Percentiles rank a stretch among this genome's conserved stretches.
phyloP scores from a whole-genome alignment of 2,329 filamentous ascomycete species.

The Botrytis sinoallii region DNA sequence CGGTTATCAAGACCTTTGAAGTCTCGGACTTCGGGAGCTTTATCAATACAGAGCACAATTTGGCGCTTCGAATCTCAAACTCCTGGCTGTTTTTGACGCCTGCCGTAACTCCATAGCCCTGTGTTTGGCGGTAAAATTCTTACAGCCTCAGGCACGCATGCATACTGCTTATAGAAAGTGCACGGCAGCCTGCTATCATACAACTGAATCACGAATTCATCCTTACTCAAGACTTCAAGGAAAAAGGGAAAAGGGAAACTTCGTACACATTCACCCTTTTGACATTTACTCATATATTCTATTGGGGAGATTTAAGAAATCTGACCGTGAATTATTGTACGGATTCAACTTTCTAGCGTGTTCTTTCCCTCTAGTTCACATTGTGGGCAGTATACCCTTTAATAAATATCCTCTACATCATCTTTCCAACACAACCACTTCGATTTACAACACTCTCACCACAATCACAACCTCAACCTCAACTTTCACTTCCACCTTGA shows the following conservation, averaged over 20 bases:
- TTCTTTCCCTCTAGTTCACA: not conserved
- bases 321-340: not conserved
- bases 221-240: not conserved
- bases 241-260: not conserved
- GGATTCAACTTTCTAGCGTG: not conserved
- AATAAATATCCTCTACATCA: constrained; percentile 7
- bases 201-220: constrained; percentile 3
- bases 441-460: not conserved
- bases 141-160: not conserved
- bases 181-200: not conserved
- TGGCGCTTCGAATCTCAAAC: not conserved
- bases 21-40: not conserved
- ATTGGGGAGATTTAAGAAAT: not conserved
- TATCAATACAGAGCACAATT: not conserved
- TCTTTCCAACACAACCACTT: constrained; percentile 8
- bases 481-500: not conserved
- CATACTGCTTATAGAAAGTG: not conserved
- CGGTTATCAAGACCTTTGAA: not conserved
- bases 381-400: constrained; percentile 5
- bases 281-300: not conserved
- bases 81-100: not conserved
- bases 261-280: not conserved
- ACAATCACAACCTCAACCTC: not conserved
- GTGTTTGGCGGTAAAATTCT: not conserved
- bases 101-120: not conserved